These are phyloP conservation scores for Parachaetomium inaequale DNA, from an alignment of 495 filamentous ascomycete genomes.

Conservation along the genomic window DNA sequence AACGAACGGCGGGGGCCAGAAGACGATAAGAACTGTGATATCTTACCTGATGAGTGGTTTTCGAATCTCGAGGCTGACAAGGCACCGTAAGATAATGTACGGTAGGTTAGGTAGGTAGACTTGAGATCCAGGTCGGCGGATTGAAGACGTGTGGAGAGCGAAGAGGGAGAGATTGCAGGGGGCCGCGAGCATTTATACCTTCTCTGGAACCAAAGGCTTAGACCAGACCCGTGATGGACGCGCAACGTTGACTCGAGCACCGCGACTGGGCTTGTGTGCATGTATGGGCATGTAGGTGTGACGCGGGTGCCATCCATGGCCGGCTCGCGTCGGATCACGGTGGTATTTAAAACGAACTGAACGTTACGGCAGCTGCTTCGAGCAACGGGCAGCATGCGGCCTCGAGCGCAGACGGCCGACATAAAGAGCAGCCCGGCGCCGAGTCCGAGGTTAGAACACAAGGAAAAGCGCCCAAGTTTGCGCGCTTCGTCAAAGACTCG, in stretches of 20 bases:
- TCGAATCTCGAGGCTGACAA: not conserved
- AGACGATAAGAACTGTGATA: not conserved
- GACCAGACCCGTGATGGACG: not conserved
- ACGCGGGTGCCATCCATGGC: too few species aligned
- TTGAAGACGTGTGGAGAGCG: not conserved
- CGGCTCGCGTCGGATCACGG: not conserved
- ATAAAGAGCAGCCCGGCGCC: not conserved
- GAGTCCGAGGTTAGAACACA: not conserved
- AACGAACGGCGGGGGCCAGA: not conserved
- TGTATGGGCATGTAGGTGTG: too few species aligned
- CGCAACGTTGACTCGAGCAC: constrained; percentile 1
- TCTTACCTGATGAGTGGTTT: constrained; percentile 3
- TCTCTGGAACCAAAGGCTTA: not conserved
- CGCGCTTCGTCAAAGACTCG: not conserved
- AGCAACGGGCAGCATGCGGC: too few species aligned
- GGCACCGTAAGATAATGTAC: not conserved
- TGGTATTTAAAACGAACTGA: too few species aligned
- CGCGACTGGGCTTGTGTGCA: not conserved
- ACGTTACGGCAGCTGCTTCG: not conserved
- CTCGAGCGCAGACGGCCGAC: not conserved
- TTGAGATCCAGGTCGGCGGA: not conserved
- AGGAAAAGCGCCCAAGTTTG: not conserved
- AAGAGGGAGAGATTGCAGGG: not conserved
- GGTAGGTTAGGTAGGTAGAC: not conserved
- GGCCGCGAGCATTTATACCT: not conserved